Percentiles rank a stretch among this genome's conserved stretches.
Conservation (phyloP, 208 protist genomes). For the Balamuthia mandrillaris region DNA sequence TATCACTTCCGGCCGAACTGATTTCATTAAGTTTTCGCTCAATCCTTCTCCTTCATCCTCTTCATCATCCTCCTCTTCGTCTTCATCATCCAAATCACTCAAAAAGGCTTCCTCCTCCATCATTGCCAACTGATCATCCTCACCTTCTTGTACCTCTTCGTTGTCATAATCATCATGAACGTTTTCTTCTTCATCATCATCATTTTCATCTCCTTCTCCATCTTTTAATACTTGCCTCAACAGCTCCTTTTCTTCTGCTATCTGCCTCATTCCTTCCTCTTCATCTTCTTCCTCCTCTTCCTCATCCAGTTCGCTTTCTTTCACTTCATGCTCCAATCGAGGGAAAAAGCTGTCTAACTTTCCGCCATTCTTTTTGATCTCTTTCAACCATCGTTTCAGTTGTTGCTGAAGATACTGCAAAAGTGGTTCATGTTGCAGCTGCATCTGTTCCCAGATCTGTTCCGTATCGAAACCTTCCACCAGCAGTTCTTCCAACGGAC, state of each 20-base stretch:
- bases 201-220: not conserved
- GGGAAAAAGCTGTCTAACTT: not conserved
- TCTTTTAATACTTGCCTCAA: not conserved
- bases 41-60: constrained; percentile 7
- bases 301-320: not conserved
- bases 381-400: too few relatives aligned
- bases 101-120: not conserved
- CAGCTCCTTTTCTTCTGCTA: constrained; percentile 26
- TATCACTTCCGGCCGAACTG: too few relatives aligned
- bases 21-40: not conserved
- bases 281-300: constrained; percentile 24
- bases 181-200: not conserved
- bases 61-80: constrained; percentile 5
- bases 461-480: constrained; percentile 22
- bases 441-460: constrained; percentile 42
- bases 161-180: not conserved
- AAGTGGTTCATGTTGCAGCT: constrained; percentile 6
- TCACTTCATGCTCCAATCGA: not conserved
- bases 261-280: not conserved
- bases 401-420: not conserved
- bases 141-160: not conserved
- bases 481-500: not conserved
- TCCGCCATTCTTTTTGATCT: not conserved
- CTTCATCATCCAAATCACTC: constrained; percentile 1
- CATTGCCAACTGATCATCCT: not conserved